phyloP scores from a whole-genome alignment of 345 rosid genomes.

The Eucalyptus victrix region DNA sequence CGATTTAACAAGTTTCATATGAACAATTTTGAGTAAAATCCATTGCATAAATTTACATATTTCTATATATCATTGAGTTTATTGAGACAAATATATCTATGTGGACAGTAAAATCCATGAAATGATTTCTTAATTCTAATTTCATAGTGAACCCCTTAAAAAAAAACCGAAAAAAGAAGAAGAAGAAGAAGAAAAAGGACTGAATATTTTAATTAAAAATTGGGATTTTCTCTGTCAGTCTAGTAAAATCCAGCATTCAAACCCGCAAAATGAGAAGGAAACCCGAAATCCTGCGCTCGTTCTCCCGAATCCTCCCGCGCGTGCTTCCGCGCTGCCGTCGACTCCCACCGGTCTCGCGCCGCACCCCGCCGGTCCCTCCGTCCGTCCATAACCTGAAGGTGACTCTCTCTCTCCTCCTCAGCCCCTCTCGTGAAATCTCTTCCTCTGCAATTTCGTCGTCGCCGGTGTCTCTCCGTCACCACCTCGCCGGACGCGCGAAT shows the following conservation, averaged over 20 bases:
- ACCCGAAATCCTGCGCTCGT: neutral
- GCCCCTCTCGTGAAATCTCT: neutral
- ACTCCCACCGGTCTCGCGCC: too few species aligned
- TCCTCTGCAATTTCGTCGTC: neutral
- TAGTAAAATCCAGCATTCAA: neutral
- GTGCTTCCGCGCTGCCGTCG: neutral
- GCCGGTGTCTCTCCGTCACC: neutral
- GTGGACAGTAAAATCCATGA: neutral
- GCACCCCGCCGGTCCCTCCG: too few species aligned
- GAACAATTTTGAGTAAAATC: fast-evolving
- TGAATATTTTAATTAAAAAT: neutral
- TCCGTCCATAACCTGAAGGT: neutral
- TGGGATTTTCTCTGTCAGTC: neutral
- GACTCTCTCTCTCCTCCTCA: neutral
- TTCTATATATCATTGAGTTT: neutral
- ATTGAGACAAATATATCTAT: neutral
- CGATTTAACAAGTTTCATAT: neutral
- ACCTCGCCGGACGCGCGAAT: neutral
- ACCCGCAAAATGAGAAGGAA: neutral
- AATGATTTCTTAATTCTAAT: neutral
- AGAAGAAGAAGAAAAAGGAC: too few species aligned
- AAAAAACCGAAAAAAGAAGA: neutral
- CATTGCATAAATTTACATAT: neutral
- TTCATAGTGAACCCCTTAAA: neutral
- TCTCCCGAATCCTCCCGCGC: neutral